A percentile compares a stretch with the other conserved stretches of the same genome.
These are phyloP conservation scores for Pelargonium cotyledonis DNA, from an alignment of 441 rosid genomes.

Conservation along the genomic window DNA sequence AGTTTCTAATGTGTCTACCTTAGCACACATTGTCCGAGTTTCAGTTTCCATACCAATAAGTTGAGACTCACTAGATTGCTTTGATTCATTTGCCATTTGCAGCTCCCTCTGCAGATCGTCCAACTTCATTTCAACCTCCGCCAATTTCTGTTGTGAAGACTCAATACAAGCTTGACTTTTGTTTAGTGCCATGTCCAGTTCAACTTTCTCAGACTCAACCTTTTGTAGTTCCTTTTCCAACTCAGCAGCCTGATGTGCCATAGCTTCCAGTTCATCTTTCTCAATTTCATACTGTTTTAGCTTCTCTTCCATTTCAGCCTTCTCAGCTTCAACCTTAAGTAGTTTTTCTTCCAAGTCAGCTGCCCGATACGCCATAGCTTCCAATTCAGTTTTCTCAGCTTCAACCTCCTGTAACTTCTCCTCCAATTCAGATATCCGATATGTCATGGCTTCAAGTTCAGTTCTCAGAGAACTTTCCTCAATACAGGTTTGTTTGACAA, in stretches of 20 bases:
- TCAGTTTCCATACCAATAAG: conserved; percentile 48
- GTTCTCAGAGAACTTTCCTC: conserved; percentile 31
- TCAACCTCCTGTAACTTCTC: conserved; percentile 49
- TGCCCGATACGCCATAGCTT: not conserved
- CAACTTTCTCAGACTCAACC: conserved; percentile 35
- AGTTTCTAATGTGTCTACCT: conserved; percentile 43
- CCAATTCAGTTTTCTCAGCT: conserved; percentile 39
- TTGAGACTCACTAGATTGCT: conserved; percentile 45
- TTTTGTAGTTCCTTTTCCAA: conserved; percentile 48
- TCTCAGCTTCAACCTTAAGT: too few relatives aligned
- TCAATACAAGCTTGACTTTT: conserved; percentile 39
- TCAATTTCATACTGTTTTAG: not conserved
- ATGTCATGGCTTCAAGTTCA: conserved; percentile 42
- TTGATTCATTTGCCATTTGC: conserved; percentile 38
- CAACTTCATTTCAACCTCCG: conserved; percentile 39
- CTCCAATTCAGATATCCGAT: conserved; percentile 48
- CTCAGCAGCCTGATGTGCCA: conserved; percentile 35
- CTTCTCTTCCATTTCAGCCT: not conserved
- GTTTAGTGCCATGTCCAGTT: conserved; percentile 42
- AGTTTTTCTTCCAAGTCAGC: not conserved
- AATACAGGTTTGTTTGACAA: conserved; percentile 26
- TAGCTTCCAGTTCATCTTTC: conserved; percentile 47
- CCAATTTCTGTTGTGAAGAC: conserved; percentile 28
- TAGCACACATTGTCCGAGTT: conserved; percentile 40
- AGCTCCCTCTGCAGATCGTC: conserved; percentile 43